These are phyloP conservation scores for Entonaema liquescens DNA, from an alignment of 495 filamentous ascomycete genomes.

Conservation along the genomic window DNA sequence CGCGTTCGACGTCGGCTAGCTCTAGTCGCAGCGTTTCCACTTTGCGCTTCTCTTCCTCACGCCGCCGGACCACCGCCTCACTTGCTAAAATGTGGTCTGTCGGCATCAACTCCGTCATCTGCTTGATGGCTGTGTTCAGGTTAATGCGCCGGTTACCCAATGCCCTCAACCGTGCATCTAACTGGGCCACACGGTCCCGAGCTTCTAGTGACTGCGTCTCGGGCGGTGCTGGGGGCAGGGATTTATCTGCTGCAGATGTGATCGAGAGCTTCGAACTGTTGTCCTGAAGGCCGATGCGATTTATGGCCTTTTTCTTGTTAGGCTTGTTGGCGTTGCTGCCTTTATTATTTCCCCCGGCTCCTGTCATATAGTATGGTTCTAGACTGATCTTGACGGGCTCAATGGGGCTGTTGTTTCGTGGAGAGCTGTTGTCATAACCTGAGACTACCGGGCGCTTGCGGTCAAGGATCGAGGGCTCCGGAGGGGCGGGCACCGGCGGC, in stretches of 20 bases:
- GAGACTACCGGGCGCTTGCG: slow-evolving; percentile 47
- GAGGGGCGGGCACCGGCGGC: slow-evolving; percentile 27
- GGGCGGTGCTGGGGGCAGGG: slow-evolving; percentile 5
- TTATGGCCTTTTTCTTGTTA: slow-evolving; percentile 4
- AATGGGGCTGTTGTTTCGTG: slow-evolving; percentile 17
- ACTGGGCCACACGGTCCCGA: slow-evolving; percentile 68
- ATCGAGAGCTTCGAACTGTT: background rate
- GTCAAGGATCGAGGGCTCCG: slow-evolving; percentile 52
- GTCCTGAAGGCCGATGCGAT: background rate
- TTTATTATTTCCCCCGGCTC: slow-evolving; percentile 3
- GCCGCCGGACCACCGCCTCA: slow-evolving; percentile 54
- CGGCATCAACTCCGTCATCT: slow-evolving; percentile 73
- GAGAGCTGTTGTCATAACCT: slow-evolving; percentile 30
- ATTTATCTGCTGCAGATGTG: slow-evolving; percentile 54
- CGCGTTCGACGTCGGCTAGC: slow-evolving; percentile 78
- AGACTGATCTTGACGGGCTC: slow-evolving; percentile 44
- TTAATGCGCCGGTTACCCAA: slow-evolving; percentile 73
- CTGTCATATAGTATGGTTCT: slow-evolving; percentile 38
- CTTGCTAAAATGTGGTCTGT: slow-evolving; percentile 59
- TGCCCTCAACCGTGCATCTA: slow-evolving; percentile 72
- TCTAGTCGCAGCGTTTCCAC: slow-evolving; percentile 75
- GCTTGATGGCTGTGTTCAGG: slow-evolving; percentile 73
- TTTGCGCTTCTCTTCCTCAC: slow-evolving; percentile 75
- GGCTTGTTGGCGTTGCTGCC: background rate
- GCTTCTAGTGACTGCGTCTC: slow-evolving; percentile 40